Percentiles rank a stretch among this genome's conserved stretches.
These are phyloP conservation scores for Starmera dryadoides DNA, from an alignment of 805 yeast species.

Conservation along the genomic window DNA sequence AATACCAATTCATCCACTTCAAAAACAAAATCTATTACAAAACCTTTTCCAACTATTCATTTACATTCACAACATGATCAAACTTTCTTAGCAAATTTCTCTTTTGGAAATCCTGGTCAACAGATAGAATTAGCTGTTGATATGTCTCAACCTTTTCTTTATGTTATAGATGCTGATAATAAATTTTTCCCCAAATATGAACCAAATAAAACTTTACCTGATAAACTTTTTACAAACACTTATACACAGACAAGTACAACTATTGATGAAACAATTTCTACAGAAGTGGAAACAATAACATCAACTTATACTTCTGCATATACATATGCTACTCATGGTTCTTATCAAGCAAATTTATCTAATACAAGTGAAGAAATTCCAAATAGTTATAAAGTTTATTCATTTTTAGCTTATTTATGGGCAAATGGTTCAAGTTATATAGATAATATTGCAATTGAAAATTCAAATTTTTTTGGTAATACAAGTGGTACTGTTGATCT, in stretches of 20 bases:
- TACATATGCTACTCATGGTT: conserved; percentile 10
- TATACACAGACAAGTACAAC: background rate
- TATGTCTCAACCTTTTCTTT: conserved; percentile 29
- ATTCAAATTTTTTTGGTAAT: background rate
- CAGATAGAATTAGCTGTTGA: conserved; percentile 24
- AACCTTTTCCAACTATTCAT: conserved; percentile 7
- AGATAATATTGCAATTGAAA: conserved; percentile 4
- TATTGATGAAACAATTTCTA: no score
- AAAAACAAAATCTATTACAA: background rate
- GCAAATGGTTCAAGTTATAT: conserved; percentile 13
- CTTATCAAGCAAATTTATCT: conserved; percentile 6
- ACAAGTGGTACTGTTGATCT: conserved; percentile 16
- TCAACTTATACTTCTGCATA: background rate
- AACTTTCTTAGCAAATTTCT: conserved; percentile 24
- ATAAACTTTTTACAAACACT: background rate
- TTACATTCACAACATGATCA: conserved; percentile 1
- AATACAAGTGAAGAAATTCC: background rate
- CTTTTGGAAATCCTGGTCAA: conserved; percentile 27
- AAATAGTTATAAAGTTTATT: background rate
- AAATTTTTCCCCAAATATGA: conserved; percentile 7
- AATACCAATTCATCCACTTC: background rate
- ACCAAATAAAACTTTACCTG: conserved; percentile 1
- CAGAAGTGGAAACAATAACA: no score
- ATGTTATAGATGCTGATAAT: conserved; percentile 21
- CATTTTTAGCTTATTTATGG: conserved; percentile 9